Conservation (phyloP, 164 flowering plant genomes). For the Houttuynia cordata region DNA sequence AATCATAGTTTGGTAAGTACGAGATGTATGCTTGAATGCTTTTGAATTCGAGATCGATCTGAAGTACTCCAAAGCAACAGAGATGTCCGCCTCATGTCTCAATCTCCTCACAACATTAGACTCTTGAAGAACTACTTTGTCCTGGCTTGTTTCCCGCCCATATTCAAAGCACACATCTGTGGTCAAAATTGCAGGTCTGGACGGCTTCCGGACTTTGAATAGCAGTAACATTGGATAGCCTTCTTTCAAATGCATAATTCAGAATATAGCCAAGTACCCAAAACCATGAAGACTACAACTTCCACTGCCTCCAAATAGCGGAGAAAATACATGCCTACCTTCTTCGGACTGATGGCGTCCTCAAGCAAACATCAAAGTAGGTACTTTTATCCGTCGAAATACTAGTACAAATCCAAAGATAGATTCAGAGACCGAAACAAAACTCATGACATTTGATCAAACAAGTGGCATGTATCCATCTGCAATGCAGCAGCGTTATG, state of each 20-base stretch:
- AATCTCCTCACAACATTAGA: conserved; percentile 36
- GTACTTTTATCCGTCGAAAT: background rate
- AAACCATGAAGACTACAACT: background rate
- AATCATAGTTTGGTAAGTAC: conserved; percentile 58
- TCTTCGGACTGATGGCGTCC: background rate
- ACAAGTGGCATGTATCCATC: background rate
- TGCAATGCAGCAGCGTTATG: too few relatives aligned
- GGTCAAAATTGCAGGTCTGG: conserved; percentile 42
- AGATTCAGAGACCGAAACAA: too few relatives aligned
- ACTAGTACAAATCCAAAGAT: too few relatives aligned
- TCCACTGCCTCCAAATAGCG: background rate
- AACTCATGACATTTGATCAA: background rate
- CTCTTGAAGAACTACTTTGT: conserved; percentile 21
- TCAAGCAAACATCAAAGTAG: background rate
- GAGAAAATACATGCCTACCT: background rate
- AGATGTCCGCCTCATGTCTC: conserved; percentile 29
- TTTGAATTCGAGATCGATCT: conserved; percentile 37
- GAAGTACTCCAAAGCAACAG: conserved; percentile 49
- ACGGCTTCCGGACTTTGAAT: conserved; percentile 37
- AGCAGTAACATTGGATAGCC: conserved; percentile 49
- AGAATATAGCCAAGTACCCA: too few relatives aligned
- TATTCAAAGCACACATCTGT: conserved; percentile 20
- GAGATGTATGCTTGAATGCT: conserved; percentile 52
- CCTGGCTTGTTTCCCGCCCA: conserved; percentile 3
- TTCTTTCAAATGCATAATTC: conserved; percentile 47